phyloP scores from a whole-genome alignment of 495 filamentous ascomycete genomes.

The Tuber umbilicatum region DNA sequence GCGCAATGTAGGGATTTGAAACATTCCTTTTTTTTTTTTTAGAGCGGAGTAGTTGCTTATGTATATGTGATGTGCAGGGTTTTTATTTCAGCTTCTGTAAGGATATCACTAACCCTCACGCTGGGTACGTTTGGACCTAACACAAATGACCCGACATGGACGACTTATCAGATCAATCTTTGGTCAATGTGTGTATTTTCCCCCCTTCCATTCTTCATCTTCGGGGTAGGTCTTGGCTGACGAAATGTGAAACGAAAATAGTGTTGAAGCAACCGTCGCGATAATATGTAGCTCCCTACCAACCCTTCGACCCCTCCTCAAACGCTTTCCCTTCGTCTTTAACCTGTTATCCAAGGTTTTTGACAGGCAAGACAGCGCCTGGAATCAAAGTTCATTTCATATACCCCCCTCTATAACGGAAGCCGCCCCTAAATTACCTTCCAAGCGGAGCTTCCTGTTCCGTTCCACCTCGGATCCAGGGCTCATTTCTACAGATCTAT shows the following conservation, averaged over 20 bases:
- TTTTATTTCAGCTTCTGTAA: neutral
- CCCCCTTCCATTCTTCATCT: neutral
- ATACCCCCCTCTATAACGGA: neutral
- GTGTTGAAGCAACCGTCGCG: conserved; percentile 8
- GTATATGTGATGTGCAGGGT: neutral
- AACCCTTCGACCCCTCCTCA: conserved; percentile 9
- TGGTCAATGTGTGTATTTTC: conserved; percentile 2
- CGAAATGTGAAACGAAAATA: neutral
- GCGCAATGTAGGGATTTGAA: neutral
- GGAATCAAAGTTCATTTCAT: neutral
- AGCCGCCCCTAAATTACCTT: neutral
- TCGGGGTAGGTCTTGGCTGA: neutral
- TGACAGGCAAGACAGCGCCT: neutral
- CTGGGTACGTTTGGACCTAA: neutral
- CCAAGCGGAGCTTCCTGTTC: neutral
- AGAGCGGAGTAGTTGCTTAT: neutral
- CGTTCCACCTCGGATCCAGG: neutral
- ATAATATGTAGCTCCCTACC: conserved; percentile 16
- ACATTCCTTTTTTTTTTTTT: neutral
- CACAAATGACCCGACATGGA: neutral
- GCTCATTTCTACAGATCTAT: neutral
- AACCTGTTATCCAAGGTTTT: neutral
- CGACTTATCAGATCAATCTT: neutral
- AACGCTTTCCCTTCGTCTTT: neutral
- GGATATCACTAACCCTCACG: neutral